A percentile compares a stretch with the other conserved stretches of the same genome.
Conservation (phyloP, 305 asterid genomes). For the Andrographis paniculata region DNA sequence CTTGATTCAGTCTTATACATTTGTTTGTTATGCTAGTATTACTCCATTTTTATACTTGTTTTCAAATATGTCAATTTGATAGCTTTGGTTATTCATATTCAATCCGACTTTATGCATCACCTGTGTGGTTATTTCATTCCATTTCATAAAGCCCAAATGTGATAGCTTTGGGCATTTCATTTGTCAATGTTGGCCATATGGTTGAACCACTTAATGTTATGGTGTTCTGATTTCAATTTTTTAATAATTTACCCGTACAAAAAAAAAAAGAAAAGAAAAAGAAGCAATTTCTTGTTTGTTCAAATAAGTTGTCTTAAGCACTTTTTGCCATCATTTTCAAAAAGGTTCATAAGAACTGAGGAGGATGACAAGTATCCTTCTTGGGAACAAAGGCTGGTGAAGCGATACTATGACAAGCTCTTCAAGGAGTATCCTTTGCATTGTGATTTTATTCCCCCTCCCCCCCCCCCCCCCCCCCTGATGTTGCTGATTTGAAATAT, state of each 20-base stretch:
- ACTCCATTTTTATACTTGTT: no score
- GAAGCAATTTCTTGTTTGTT: conserved; percentile 8
- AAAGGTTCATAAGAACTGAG: conserved; percentile 80
- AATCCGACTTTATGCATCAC: not conserved
- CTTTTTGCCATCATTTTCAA: conserved; percentile 10
- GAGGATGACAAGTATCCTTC: conserved; percentile 85
- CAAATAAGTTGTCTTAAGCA: conserved; percentile 4
- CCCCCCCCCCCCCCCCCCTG: conserved; percentile 8
- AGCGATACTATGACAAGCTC: conserved; percentile 94
- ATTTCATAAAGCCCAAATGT: not conserved
- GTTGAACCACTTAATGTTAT: no score
- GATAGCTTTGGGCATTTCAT: no score
- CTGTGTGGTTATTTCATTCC: not conserved
- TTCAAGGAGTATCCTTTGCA: conserved; percentile 83
- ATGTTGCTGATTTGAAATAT: not conserved
- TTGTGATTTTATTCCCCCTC: conserved; percentile 7
- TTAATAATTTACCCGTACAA: no score
- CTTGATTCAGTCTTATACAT: not conserved
- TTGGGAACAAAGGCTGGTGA: conserved; percentile 95
- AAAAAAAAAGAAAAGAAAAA: no score
- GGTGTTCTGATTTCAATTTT: no score
- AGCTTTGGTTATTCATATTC: no score
- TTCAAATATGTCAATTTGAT: no score
- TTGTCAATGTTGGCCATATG: no score
- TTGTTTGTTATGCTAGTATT: not conserved